phyloP scores from a whole-genome alignment of 257 asterid genomes.

The Nicotiana obtusifolia region DNA sequence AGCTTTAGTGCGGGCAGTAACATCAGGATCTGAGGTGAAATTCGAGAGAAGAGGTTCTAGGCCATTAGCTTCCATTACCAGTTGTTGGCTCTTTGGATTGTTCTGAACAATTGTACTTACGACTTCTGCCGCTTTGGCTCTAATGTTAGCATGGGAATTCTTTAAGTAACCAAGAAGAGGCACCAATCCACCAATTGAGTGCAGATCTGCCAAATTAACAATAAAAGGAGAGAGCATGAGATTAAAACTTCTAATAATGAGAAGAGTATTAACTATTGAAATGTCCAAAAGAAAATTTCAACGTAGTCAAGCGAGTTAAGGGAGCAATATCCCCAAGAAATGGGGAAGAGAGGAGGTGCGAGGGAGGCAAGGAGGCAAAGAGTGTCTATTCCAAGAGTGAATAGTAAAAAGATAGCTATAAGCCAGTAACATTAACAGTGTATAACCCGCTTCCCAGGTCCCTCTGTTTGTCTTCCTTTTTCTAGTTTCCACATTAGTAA shows the following conservation, averaged over 20 bases:
- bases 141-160: conserved; percentile 66
- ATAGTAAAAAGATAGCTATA: background rate
- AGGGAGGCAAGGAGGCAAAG: background rate
- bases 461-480: background rate
- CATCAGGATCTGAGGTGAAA: conserved; percentile 79
- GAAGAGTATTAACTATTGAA: background rate
- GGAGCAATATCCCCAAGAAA: background rate
- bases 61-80: conserved; percentile 89
- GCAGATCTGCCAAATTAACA: conserved; percentile 49
- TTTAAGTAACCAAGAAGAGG: conserved; percentile 71
- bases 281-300: background rate
- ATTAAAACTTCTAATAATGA: background rate
- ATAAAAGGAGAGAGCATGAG: background rate
- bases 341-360: background rate
- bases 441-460: background rate
- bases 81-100: conserved; percentile 79
- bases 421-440: background rate
- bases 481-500: background rate
- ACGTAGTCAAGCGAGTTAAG: background rate
- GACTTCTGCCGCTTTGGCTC: conserved; percentile 95
- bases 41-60: conserved; percentile 59
- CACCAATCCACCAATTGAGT: conserved; percentile 77
- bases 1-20: conserved; percentile 66
- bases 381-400: background rate
- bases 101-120: conserved; percentile 86